phyloP scores from a whole-genome alignment of 108 stramenopile genomes.

The Skeletonema potamos region DNA sequence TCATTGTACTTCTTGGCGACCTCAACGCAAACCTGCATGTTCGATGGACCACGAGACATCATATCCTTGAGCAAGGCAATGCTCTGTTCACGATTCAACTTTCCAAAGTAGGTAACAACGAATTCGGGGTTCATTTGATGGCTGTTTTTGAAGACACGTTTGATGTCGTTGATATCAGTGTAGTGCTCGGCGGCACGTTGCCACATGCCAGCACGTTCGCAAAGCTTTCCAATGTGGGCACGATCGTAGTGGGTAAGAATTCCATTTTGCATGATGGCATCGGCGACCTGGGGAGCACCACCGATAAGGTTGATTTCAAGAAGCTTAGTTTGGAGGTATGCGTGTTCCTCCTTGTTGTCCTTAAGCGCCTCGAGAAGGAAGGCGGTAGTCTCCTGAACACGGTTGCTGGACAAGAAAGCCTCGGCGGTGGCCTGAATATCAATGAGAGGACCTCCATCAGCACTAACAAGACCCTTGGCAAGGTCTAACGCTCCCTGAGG shows the following conservation, averaged over 20 bases:
- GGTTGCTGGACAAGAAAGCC: constrained; percentile 95
- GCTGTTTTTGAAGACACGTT: constrained; percentile 95
- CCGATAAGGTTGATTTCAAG: constrained; percentile 99
- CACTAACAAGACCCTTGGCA: constrained; percentile 93
- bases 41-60: constrained; percentile 90
- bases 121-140: constrained; percentile 97
- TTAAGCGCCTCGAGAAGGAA: constrained; percentile 98
- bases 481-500: constrained; percentile 98
- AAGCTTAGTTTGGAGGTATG: constrained; percentile 98
- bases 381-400: constrained; percentile 97
- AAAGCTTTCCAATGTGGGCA: constrained; percentile 95
- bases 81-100: constrained; percentile 91
- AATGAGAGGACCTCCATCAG: constrained; percentile 92
- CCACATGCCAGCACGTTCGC: constrained; percentile 97
- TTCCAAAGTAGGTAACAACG: constrained; percentile 96
- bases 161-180: constrained; percentile 98
- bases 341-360: constrained; percentile 98
- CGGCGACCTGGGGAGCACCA: constrained; percentile 98
- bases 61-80: constrained; percentile 95
- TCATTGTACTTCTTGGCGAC: constrained; percentile 98
- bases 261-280: constrained; percentile 99
- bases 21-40: constrained; percentile 96
- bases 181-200: constrained; percentile 99
- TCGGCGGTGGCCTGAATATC: constrained; percentile 98
- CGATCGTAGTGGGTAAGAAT: constrained; percentile 98